Base-by-base conservation (phyloP, 2,329 filamentous ascomycete genomes). In the Aspergillus ochraceus region DNA sequence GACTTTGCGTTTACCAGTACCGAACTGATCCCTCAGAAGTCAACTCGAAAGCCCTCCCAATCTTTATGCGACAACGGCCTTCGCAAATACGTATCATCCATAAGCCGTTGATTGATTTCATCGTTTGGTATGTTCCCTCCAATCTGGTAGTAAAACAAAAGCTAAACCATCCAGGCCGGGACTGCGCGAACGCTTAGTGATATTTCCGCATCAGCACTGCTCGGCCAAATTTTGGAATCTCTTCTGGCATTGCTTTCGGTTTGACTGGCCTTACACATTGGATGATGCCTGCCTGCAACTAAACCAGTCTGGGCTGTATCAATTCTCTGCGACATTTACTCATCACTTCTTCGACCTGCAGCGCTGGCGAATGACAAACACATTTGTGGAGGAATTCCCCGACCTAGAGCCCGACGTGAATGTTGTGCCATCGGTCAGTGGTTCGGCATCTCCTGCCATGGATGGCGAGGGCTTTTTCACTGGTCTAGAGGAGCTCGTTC, bases 221-320 rank as follows among this genome's bases (percentile, higher is more conserved):
- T 62, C 55, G 2, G 58, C 60, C 14, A 62, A 60, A 29, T 62
- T 62, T 20, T 62, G 58, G 55, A 32, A 55, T 11, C 54, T 60
- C 47, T 60, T 62, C 36, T 62, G 58, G 60, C 26, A 39, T 20
- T 60, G 58, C 39, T 60, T 62, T 32, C 58, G 60, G 2, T 58
- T 62, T 45, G 49, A 32, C 12, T 62, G 60, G 55, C 58, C 60
- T 14, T 52, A 62, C 32, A 49, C 39, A 4, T 17, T 58, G 22
- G 49, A 56, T 12, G 54, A 60, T 4, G n/a, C 22, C 6, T 57
- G 52, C 8, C 4, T 56, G 10, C 55, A 54, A 11, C 58, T 56
- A 10, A 29, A 32, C n/a, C 52, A 53, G 24, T 50, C 58, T 1
- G 58, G 55, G 1, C 42, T 60, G 14, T 58, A 58, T 22, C 52